Conservation (phyloP, 805 yeast genomes). For the Jamesozyma hellenica region DNA sequence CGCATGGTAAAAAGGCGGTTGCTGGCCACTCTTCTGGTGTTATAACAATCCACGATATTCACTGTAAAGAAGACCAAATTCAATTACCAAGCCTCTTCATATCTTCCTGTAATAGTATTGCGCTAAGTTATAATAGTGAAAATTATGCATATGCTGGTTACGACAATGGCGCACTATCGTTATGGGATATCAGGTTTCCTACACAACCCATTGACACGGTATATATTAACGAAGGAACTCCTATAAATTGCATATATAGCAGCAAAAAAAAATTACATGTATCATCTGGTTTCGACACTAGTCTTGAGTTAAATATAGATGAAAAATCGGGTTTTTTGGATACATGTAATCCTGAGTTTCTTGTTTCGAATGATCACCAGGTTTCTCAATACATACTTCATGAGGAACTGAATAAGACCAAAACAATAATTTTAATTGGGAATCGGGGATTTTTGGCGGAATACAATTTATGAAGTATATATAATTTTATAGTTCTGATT, state of each 20-base stretch:
- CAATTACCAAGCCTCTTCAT: constrained; percentile 23
- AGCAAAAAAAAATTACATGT: constrained; percentile 8
- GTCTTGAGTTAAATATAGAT: constrained; percentile 6
- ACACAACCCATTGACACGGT: constrained; percentile 8
- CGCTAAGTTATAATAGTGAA: neutral
- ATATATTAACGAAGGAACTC: constrained; percentile 11
- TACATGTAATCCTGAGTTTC: constrained; percentile 6
- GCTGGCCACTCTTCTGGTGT: constrained; percentile 36
- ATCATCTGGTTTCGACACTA: constrained; percentile 32
- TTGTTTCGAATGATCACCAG: constrained; percentile 15
- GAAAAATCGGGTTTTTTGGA: neutral
- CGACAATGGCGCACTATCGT: constrained; percentile 27
- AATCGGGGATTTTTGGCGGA: constrained; percentile 4
- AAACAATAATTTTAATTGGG: constrained; percentile 1
- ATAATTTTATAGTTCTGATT: no score
- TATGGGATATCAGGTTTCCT: constrained; percentile 34
- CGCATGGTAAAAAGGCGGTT: constrained; percentile 34
- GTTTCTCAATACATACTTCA: constrained; percentile 10
- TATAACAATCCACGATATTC: constrained; percentile 34
- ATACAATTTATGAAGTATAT: neutral
- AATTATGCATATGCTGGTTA: constrained; percentile 29
- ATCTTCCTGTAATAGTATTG: constrained; percentile 17
- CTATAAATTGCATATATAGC: constrained; percentile 17
- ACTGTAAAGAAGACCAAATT: constrained; percentile 14
- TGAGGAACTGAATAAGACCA: neutral